Conservation (phyloP, 371 early-diverging fungal species). For the Circinella minor region DNA sequence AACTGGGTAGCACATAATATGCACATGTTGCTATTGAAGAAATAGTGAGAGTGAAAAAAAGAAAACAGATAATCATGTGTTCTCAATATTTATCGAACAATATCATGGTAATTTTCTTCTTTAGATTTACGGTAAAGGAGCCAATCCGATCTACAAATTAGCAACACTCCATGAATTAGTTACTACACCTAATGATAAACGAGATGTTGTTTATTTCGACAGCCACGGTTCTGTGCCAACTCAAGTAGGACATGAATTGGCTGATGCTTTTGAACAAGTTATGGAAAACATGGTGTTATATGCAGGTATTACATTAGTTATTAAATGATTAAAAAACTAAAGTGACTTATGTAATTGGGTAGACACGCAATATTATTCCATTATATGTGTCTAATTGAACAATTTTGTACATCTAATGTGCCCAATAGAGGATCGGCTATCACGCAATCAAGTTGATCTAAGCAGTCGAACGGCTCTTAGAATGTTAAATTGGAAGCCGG, state of each 20-base stretch:
- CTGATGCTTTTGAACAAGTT: slow-evolving; percentile 24
- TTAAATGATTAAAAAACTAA: too few species aligned
- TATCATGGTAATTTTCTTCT: too few species aligned
- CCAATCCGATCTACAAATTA: slow-evolving; percentile 45
- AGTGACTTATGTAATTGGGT: too few species aligned
- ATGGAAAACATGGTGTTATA: slow-evolving; percentile 36
- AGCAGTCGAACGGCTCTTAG: slow-evolving; percentile 41
- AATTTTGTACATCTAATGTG: too few species aligned
- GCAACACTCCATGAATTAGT: slow-evolving; percentile 39
- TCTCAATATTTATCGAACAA: too few species aligned
- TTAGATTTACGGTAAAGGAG: slow-evolving; percentile 52
- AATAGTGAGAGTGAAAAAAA: too few species aligned
- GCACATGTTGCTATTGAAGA: background rate
- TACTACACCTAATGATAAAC: slow-evolving; percentile 44
- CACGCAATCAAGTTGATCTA: slow-evolving; percentile 39
- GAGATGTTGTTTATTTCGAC: slow-evolving; percentile 40
- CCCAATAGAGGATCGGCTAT: slow-evolving; percentile 31
- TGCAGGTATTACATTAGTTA: slow-evolving; percentile 29
- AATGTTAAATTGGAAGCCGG: slow-evolving; percentile 42
- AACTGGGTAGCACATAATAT: slow-evolving; percentile 44
- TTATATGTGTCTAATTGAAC: too few species aligned
- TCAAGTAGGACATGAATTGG: slow-evolving; percentile 16
- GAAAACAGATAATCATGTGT: background rate
- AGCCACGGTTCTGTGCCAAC: slow-evolving; percentile 28
- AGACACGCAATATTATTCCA: too few species aligned